Base-by-base conservation (phyloP, 75 land plant genomes). In the Gnetum montanum region DNA sequence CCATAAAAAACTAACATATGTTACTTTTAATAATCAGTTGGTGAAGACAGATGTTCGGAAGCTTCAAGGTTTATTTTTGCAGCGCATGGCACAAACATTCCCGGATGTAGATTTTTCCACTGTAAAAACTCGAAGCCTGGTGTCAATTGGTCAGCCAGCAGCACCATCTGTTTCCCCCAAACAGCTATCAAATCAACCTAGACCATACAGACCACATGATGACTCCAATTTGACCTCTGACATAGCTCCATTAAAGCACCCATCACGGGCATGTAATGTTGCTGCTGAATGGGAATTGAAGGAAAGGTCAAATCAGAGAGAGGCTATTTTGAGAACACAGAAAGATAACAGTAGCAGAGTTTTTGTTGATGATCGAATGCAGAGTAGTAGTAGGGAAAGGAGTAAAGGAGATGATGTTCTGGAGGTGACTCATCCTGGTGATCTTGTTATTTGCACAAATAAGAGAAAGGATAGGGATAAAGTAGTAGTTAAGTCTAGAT, bases 371-470 rank as follows among this genome's bases (percentile, higher is more conserved):
- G 61, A 41, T 41, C 57, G 69, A n/a, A 38, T 46, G 36, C 61
- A 49, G 51, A n/a, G n/a, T n/a, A n/a, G n/a, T n/a, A 51, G 43
- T 54, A 47, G 62, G 49, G 75, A 70, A 59, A 64, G 53, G 30
- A 37, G 31, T 26, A 61, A 58, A 49, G 54, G 35, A 30, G 75
- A 68, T 29, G 74, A 71, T 25, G 33, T 70, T 46, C 70, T 71
- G 0, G 35, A 69, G 22, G 62, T 72, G 4, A 55, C 78, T 27
- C 99, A 95, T 70, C 99, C 99, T 4, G 92, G 85, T 15, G 97
- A 95, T 34, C 83, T 95, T 45, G 97, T 95, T 40, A 78, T 90
- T 29, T 81, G 88, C 70, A 95, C 79, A 65, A 86, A 83, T 80
- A 95, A 79, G 72, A 70, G 99, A 40, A 90, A 90, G 44, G 85